A percentile compares a stretch with the other conserved stretches of the same genome.
Conservation (phyloP, 176 grass and related monocot genomes). For the Puccinellia tenuiflora region DNA sequence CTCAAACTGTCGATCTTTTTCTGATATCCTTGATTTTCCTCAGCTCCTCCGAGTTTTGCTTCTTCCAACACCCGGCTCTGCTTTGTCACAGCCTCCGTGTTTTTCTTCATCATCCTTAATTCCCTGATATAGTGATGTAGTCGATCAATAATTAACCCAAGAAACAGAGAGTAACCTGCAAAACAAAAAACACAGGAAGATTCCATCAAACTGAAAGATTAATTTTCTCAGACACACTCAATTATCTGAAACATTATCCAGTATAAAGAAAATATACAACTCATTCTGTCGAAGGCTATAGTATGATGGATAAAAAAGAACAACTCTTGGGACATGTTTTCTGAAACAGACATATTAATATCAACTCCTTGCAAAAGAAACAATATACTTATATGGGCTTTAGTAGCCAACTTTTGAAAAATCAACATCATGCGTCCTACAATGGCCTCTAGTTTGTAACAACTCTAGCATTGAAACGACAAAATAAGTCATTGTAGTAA, state of each 20-base stretch:
- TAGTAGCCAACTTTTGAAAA: background rate
- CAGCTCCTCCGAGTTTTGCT: slow-evolving; percentile 40
- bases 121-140: slow-evolving; percentile 82
- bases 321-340: background rate
- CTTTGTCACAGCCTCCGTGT: slow-evolving; percentile 56
- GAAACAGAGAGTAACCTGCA: slow-evolving; percentile 76
- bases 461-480: background rate
- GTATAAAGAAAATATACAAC: background rate
- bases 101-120: slow-evolving; percentile 54
- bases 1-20: slow-evolving; percentile 50
- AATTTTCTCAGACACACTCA: background rate
- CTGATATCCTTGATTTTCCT: slow-evolving; percentile 42
- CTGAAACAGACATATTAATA: background rate
- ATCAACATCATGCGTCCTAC: background rate
- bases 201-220: background rate
- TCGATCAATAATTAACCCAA: slow-evolving; percentile 67
- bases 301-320: background rate
- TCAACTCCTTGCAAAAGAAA: background rate
- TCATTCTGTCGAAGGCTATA: background rate
- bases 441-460: background rate
- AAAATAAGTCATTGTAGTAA: background rate
- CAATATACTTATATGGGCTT: background rate
- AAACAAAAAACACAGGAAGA: slow-evolving; percentile 1
- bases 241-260: background rate
- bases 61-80: slow-evolving; percentile 60